A percentile compares a stretch with the other conserved stretches of the same genome.
These are phyloP conservation scores for Pseudopyricularia cyperi DNA, from an alignment of 2,329 filamentous ascomycete genomes.

Conservation along the genomic window DNA sequence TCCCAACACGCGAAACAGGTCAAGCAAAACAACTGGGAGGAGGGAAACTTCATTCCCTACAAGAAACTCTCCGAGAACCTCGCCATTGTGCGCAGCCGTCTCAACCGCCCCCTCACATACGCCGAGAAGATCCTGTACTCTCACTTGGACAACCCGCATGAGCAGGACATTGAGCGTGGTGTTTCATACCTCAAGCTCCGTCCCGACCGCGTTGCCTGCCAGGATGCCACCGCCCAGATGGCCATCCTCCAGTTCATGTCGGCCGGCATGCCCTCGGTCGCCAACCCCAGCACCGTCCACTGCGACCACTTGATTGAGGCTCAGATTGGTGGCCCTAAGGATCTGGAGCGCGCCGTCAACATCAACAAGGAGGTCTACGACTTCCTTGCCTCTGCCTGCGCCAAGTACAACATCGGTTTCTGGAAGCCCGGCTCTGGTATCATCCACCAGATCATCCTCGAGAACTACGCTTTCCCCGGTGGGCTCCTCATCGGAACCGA, in stretches of 20 bases:
- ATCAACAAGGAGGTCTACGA: slow-evolving; percentile 98
- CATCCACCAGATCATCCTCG: slow-evolving; percentile 95
- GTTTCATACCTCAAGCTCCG: slow-evolving; percentile 92
- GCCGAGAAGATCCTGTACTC: slow-evolving; percentile 99
- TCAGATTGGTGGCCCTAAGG: slow-evolving; percentile 83
- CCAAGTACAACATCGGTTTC: slow-evolving; percentile 99
- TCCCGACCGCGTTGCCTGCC: slow-evolving; percentile 95
- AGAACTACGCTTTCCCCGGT: slow-evolving; percentile 99
- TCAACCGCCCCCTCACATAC: slow-evolving; percentile 88
- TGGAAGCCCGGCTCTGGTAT: slow-evolving; percentile 98
- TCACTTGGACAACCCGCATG: slow-evolving; percentile 91
- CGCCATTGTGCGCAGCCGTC: slow-evolving; percentile 70
- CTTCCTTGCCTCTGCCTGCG: slow-evolving; percentile 85
- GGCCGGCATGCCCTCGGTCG: slow-evolving; percentile 88
- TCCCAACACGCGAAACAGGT: slow-evolving; percentile 31
- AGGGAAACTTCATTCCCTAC: slow-evolving; percentile 97
- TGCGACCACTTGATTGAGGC: slow-evolving; percentile 99
- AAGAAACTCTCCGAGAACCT: slow-evolving; percentile 99
- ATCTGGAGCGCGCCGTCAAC: slow-evolving; percentile 76
- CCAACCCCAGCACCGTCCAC: slow-evolving; percentile 91
- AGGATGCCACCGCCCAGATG: slow-evolving; percentile 99
- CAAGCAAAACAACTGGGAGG: slow-evolving; percentile 94
- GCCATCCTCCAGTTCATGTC: slow-evolving; percentile 99
- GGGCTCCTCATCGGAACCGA: slow-evolving; percentile 92
- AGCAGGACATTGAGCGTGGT: slow-evolving; percentile 92